Base-by-base conservation (phyloP, 371 early-diverging fungal genomes). In the Mucor lusitanicus region DNA sequence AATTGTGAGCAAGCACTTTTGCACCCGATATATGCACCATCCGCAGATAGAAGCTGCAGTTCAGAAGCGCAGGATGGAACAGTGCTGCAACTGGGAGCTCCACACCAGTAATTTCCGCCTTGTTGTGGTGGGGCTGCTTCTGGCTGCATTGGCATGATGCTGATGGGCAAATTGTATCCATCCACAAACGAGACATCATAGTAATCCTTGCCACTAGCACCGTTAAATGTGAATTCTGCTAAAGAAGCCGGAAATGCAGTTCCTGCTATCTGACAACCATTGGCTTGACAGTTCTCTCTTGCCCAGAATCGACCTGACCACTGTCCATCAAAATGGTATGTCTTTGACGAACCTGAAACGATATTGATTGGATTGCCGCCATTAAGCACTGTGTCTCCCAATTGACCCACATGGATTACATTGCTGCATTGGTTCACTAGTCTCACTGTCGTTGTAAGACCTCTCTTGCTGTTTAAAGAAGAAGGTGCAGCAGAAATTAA, bases 171-270 rank as follows among this genome's bases (percentile, higher is more conserved):
- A 40, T 73, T 73, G 19, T 57, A 73, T 3, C 74, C 74, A 53
- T 73, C 74, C 12, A 73, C 78, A 71, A 78, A 75, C 1, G 81
- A 81, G 3, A 81, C 65, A 62, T 81, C 78, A 33, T 81, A 81
- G 37, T 70, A 81, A 60, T 81, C 78, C 3, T 70, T 65, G 25
- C 73, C 65, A 32, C 19, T 48, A n/a, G 64, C 35, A 0, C 65
- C 63, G 12, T 66, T 65, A 17, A 81, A 64, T 44, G 53, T 78
- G 64, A 81, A 81, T 59, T 78, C 81, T 19, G 81, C 81, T 27
- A 78, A 67, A 11, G 76, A 74, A n/a, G 73, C 78, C 44, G 79
- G 79, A 7, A 56, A 68, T 23, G 68, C 70, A 25, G 70, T 59
- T 33, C 77, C 77, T 8, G 76, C 72, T 21, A 65, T 58, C 0